These are phyloP conservation scores for Vigna radiata DNA, from an alignment of 306 rosid species.

Conservation along the genomic window DNA sequence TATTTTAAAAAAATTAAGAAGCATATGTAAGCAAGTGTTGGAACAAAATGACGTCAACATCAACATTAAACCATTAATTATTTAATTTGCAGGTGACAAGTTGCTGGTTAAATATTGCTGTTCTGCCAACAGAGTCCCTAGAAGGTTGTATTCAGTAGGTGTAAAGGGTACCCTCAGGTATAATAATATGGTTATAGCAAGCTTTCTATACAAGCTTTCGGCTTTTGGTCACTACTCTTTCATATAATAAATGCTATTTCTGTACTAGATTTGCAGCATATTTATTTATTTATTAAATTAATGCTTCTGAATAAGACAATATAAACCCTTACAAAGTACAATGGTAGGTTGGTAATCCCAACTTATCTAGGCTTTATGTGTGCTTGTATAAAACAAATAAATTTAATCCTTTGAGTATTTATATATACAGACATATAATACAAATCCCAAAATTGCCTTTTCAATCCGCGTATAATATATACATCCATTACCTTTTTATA, in stretches of 20 bases:
- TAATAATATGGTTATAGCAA: slow-evolving; percentile 24
- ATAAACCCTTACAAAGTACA: slow-evolving; percentile 43
- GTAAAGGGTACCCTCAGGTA: slow-evolving; percentile 43
- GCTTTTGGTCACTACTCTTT: slow-evolving; percentile 42
- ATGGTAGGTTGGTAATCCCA: slow-evolving; percentile 43
- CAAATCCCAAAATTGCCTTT: slow-evolving; percentile 50
- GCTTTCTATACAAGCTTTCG: slow-evolving; percentile 54
- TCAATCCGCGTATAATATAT: slow-evolving; percentile 34
- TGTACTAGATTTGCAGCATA: slow-evolving; percentile 49
- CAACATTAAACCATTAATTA: slow-evolving; percentile 20
- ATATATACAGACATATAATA: slow-evolving; percentile 19
- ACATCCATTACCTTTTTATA: slow-evolving; percentile 7
- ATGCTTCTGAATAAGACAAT: slow-evolving; percentile 56
- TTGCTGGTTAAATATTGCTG: slow-evolving; percentile 36
- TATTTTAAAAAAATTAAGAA: neutral
- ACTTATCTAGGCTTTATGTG: slow-evolving; percentile 43
- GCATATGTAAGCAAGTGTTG: slow-evolving; percentile 39
- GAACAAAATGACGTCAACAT: slow-evolving; percentile 45
- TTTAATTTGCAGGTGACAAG: slow-evolving; percentile 36
- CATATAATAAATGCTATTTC: slow-evolving; percentile 28
- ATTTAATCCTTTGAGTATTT: slow-evolving; percentile 23
- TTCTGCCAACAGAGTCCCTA: slow-evolving; percentile 40
- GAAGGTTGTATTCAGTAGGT: slow-evolving; percentile 44
- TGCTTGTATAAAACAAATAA: slow-evolving; percentile 34
- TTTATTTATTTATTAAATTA: slow-evolving; percentile 26